phyloP scores from a whole-genome alignment of 441 rosid genomes.

The Erodium texanum region DNA sequence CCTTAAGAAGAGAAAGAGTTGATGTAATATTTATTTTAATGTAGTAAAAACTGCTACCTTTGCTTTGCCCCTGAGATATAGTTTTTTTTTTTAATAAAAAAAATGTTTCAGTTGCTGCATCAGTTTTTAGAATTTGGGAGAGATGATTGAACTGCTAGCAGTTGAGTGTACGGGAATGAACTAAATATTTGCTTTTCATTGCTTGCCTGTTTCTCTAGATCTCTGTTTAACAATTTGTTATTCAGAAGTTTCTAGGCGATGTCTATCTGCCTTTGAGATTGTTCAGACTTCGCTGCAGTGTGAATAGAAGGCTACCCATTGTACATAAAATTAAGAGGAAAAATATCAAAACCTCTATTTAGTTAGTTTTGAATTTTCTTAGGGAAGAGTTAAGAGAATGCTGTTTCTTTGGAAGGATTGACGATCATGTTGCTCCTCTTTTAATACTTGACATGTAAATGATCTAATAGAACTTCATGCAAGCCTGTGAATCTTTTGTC shows the following conservation, averaged over 20 bases:
- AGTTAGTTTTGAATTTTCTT: no score
- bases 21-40: not conserved
- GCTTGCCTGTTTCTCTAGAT: not conserved
- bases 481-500: not conserved
- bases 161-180: not conserved
- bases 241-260: not conserved
- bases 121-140: not conserved
- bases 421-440: not conserved
- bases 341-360: no score
- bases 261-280: not conserved
- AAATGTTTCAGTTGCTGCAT: not conserved
- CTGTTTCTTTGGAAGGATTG: not conserved
- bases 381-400: not conserved
- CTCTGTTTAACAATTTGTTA: not conserved
- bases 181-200: not conserved
- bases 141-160: not conserved
- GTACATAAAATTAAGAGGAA: not conserved
- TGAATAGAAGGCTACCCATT: not conserved
- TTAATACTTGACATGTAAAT: not conserved
- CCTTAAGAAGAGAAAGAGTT: not conserved
- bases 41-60: not conserved
- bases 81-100: not conserved
- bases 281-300: not conserved
- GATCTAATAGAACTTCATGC: not conserved
- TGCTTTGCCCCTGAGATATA: not conserved